A percentile compares a stretch with the other conserved stretches of the same genome.
Conservation (phyloP, 192 early-diverging fungal species). For the Gaertneriomyces sp. region DNA sequence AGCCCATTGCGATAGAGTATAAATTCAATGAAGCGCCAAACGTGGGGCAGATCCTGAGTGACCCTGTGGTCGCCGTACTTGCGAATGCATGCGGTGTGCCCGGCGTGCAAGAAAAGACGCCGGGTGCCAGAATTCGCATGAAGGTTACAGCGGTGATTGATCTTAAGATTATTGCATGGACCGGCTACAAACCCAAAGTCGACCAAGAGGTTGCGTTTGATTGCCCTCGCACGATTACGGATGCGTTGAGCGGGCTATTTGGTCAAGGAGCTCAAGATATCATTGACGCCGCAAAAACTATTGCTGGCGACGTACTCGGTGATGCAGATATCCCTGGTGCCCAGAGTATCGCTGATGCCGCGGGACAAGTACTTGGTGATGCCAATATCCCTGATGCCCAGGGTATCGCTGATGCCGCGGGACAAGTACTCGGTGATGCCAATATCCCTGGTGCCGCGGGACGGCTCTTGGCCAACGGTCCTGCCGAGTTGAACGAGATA, state of each 20-base stretch:
- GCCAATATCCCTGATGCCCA: too few species aligned
- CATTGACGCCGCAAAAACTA: too few species aligned
- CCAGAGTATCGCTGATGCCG: too few species aligned
- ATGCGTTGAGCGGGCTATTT: slow-evolving; percentile 5
- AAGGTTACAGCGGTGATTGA: slow-evolving; percentile 17
- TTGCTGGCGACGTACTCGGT: too few species aligned
- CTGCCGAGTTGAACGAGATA: too few species aligned
- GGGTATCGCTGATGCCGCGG: too few species aligned
- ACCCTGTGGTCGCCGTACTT: slow-evolving; percentile 15
- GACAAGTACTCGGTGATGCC: too few species aligned
- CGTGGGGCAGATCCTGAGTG: neutral
- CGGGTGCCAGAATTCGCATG: slow-evolving; percentile 6
- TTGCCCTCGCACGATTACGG: slow-evolving; percentile 8
- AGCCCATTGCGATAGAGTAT: slow-evolving; percentile 16
- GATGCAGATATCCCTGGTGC: too few species aligned
- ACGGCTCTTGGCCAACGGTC: too few species aligned
- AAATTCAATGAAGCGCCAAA: neutral
- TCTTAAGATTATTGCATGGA: slow-evolving; percentile 19
- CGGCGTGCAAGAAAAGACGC: neutral
- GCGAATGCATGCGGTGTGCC: slow-evolving; percentile 17
- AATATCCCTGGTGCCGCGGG: too few species aligned
- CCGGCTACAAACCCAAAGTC: slow-evolving; percentile 15
- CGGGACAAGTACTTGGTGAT: too few species aligned
- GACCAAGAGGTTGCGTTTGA: slow-evolving; percentile 18
- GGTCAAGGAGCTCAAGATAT: neutral